Conservation (phyloP, 345 rosid genomes). For the Pistacia vera region DNA sequence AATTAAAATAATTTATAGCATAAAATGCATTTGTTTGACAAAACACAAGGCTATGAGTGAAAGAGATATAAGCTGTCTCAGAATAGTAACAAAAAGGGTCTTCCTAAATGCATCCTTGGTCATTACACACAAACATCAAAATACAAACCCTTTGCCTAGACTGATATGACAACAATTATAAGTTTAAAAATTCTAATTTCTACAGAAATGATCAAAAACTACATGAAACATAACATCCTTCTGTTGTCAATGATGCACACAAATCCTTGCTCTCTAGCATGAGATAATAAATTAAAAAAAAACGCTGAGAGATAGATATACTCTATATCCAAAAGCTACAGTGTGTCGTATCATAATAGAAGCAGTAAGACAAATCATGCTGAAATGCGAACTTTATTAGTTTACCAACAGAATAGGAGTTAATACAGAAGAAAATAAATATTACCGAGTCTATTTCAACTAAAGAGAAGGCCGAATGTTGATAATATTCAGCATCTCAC, state of each 20-base stretch:
- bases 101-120: background rate
- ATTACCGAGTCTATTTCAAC: conserved; percentile 64
- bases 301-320: too few relatives aligned
- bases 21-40: background rate
- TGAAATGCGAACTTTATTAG: background rate
- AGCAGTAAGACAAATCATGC: background rate
- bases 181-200: background rate
- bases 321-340: background rate
- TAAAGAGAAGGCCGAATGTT: conserved; percentile 54
- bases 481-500: conserved; percentile 76
- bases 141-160: background rate
- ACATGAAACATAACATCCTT: background rate
- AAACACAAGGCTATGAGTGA: background rate
- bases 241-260: background rate
- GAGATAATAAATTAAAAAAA: background rate
- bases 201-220: background rate
- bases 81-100: background rate
- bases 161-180: background rate
- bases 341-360: background rate
- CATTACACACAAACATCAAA: background rate
- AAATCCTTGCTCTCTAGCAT: background rate
- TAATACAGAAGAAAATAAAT: background rate
- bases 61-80: background rate
- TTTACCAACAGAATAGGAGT: background rate
- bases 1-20: background rate